phyloP scores from a whole-genome alignment of 2,329 filamentous ascomycete species.

The Fusarium sublunatum region DNA sequence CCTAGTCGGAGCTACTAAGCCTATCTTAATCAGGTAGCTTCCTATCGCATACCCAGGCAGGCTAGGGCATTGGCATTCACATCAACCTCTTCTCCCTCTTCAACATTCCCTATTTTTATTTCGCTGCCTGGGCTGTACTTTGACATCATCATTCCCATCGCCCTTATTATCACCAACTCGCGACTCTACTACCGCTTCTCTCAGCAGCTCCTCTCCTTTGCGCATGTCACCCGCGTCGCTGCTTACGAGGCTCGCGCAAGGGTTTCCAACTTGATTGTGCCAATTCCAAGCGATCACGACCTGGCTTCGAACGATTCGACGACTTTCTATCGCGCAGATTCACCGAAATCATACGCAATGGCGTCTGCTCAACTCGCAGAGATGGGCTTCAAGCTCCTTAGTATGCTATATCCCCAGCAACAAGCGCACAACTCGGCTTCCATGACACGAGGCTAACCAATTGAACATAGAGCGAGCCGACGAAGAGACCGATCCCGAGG shows the following conservation, averaged over 20 bases:
- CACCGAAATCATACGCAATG: constrained; percentile 31
- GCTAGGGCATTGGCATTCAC: neutral
- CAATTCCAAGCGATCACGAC: constrained; percentile 25
- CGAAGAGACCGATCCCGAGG: constrained; percentile 52
- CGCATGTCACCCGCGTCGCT: constrained; percentile 41
- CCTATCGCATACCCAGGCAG: constrained; percentile 20
- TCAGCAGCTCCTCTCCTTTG: constrained; percentile 10
- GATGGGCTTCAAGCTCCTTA: constrained; percentile 50
- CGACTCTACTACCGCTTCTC: constrained; percentile 6
- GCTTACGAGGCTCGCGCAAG: constrained; percentile 45
- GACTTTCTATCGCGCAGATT: neutral
- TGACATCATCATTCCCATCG: neutral
- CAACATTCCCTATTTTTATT: constrained; percentile 9
- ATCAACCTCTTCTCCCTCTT: constrained; percentile 8
- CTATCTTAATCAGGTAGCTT: constrained; percentile 9
- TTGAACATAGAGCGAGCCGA: constrained; percentile 45
- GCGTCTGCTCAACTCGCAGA: constrained; percentile 42
- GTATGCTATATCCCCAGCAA: constrained; percentile 38
- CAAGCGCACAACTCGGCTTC: constrained; percentile 4
- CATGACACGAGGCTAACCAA: constrained; percentile 35
- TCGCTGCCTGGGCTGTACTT: constrained; percentile 17
- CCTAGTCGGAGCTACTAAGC: constrained; percentile 5
- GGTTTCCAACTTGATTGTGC: constrained; percentile 32
- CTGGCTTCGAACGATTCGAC: constrained; percentile 6
- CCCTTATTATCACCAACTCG: neutral